Evolutionary conservation across 495 filamentous ascomycete genomes (phyloP).

Genomic region (Aspergillus panamensis): DNA sequence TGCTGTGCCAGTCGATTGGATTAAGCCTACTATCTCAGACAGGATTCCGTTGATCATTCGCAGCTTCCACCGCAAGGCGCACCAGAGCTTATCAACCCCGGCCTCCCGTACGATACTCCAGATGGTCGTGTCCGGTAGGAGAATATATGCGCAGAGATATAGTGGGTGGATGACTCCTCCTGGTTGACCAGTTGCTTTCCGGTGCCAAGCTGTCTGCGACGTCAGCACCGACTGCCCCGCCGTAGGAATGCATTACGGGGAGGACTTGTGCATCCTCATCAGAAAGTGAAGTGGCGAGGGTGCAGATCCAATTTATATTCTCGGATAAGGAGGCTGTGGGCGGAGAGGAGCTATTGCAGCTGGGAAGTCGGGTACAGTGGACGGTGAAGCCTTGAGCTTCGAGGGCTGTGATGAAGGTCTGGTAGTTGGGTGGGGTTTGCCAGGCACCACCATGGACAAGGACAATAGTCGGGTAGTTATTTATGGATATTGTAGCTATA

Average conservation of each 20-base stretch:
- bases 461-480: conserved; percentile 30
- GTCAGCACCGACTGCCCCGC: conserved; percentile 36
- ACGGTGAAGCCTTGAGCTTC: conserved; percentile 31
- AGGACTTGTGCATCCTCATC: conserved; percentile 29
- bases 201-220: conserved; percentile 29
- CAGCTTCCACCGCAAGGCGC: neutral
- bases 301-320: conserved; percentile 28
- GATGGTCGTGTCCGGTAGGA: conserved; percentile 19
- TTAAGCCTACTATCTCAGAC: neutral
- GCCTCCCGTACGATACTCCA: conserved; percentile 24
- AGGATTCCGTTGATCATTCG: neutral
- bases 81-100: conserved; percentile 19
- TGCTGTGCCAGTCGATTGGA: too few relatives aligned
- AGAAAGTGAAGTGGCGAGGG: conserved; percentile 21
- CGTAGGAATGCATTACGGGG: conserved; percentile 42
- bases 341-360: conserved; percentile 24
- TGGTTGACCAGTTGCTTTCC: conserved; percentile 15
- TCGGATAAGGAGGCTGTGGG: conserved; percentile 26
- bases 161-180: conserved; percentile 41
- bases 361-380: conserved; percentile 34
- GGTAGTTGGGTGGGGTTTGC: conserved; percentile 40
- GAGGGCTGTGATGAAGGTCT: conserved; percentile 30
- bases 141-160: conserved; percentile 38
- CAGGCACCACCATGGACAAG: conserved; percentile 44
- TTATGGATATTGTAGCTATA: too few relatives aligned